A percentile compares a stretch with the other conserved stretches of the same genome.
phyloP scores from a whole-genome alignment of 2,329 filamentous ascomycete species.

The Ilyonectria robusta region DNA sequence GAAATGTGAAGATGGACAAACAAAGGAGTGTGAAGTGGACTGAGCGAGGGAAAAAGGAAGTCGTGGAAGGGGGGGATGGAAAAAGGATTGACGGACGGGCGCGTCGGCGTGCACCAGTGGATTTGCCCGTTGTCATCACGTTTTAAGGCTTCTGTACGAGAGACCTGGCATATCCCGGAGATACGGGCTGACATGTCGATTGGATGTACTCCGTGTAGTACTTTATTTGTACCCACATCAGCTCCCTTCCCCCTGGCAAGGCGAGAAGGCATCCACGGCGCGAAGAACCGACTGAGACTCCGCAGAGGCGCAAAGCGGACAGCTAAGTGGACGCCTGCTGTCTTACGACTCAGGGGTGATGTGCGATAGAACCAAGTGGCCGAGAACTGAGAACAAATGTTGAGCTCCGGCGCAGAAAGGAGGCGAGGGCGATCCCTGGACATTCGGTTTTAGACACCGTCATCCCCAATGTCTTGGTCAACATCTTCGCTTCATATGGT shows the following conservation, averaged over 20 bases:
- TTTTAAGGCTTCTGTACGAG: slow-evolving; percentile 22
- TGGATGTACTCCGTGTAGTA: slow-evolving; percentile 11
- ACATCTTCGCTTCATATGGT: not conserved
- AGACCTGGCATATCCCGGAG: slow-evolving; percentile 7
- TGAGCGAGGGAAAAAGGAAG: slow-evolving; percentile 9
- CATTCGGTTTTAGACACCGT: not conserved
- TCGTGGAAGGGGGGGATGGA: slow-evolving; percentile 9
- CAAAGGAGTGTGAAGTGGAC: slow-evolving; percentile 27
- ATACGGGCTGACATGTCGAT: slow-evolving; percentile 26
- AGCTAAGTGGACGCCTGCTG: slow-evolving; percentile 38
- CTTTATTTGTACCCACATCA: slow-evolving; percentile 19
- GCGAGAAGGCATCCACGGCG: slow-evolving; percentile 27
- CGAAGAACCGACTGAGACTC: slow-evolving; percentile 36
- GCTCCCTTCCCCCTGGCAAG: slow-evolving; percentile 20
- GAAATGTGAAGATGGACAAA: slow-evolving; percentile 20
- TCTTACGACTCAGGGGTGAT: slow-evolving; percentile 11
- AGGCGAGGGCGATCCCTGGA: slow-evolving; percentile 5
- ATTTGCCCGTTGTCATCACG: slow-evolving; percentile 18
- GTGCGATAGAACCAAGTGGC: not conserved
- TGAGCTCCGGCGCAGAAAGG: slow-evolving; percentile 10
- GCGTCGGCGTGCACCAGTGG: slow-evolving; percentile 21
- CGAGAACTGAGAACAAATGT: not conserved
- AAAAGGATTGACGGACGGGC: slow-evolving; percentile 20
- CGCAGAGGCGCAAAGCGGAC: slow-evolving; percentile 28
- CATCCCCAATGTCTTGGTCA: not conserved